These are phyloP conservation scores for Leishmania lainsoni DNA, from an alignment of 208 protist genomes.

Conservation along the genomic window DNA sequence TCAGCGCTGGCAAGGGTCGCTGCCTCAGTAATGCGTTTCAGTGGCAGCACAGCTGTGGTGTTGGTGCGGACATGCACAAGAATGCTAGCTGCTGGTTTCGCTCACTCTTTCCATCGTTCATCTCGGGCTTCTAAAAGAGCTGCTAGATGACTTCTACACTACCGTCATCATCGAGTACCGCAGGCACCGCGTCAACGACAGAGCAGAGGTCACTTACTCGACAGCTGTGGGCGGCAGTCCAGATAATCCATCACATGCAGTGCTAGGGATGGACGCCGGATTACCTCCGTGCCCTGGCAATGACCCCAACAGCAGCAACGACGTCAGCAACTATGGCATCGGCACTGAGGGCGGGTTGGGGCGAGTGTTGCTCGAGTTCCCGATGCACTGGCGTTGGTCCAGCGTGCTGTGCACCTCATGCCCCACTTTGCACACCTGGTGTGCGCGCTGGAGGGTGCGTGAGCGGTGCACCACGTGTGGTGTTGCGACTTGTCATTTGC, in stretches of 20 bases:
- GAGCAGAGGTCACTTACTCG: background rate
- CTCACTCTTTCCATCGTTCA: slow-evolving; percentile 21
- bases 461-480: background rate
- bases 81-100: background rate
- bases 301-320: background rate
- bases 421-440: slow-evolving; percentile 1
- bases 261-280: slow-evolving; percentile 14
- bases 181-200: background rate
- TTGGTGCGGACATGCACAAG: background rate
- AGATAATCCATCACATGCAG: slow-evolving; percentile 9
- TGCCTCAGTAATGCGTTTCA: background rate
- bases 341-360: background rate
- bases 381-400: slow-evolving; percentile 2
- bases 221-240: slow-evolving; percentile 12
- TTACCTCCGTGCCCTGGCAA: slow-evolving; percentile 12
- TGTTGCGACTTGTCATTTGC: background rate
- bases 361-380: background rate
- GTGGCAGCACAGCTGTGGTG: background rate
- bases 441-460: background rate
- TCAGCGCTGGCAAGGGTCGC: slow-evolving; percentile 8
- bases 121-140: slow-evolving; percentile 8
- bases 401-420: background rate
- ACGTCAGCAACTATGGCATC: background rate
- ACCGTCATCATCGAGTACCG: background rate
- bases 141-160: background rate